A percentile compares a stretch with the other conserved stretches of the same genome.
phyloP scores from a whole-genome alignment of 2,329 filamentous ascomycete species.

The Ophiostoma tasmaniense region DNA sequence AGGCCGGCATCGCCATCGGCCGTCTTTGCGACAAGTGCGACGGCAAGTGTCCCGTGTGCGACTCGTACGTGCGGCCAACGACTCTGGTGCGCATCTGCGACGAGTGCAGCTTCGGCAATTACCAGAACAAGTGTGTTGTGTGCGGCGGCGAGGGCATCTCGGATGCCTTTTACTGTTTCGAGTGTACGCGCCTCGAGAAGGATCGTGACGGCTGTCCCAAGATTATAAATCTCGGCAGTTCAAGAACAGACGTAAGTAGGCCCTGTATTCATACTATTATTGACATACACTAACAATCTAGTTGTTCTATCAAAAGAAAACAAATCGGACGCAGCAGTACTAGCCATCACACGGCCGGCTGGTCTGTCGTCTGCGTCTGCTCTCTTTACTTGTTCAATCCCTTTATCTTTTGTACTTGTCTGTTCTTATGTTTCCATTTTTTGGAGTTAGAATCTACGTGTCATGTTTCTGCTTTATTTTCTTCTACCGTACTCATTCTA shows the following conservation, averaged over 20 bases:
- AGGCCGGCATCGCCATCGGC: slow-evolving; percentile 93
- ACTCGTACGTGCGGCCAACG: slow-evolving; percentile 95
- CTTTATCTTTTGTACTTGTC: no score
- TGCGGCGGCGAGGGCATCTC: slow-evolving; percentile 94
- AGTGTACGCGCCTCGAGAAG: slow-evolving; percentile 94
- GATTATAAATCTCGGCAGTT: slow-evolving; percentile 97
- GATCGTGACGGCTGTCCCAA: slow-evolving; percentile 96
- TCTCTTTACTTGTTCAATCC: not conserved
- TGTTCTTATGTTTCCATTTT: not conserved
- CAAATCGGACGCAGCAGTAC: slow-evolving; percentile 51
- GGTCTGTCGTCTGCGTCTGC: not conserved
- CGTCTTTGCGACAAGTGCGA: slow-evolving; percentile 99
- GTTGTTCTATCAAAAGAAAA: slow-evolving; percentile 60
- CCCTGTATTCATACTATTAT: not conserved
- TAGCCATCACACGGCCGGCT: slow-evolving; percentile 42
- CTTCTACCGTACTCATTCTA: not conserved
- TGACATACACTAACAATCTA: slow-evolving; percentile 24
- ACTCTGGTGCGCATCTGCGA: slow-evolving; percentile 98
- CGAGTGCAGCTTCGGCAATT: slow-evolving; percentile 98
- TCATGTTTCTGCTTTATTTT: not conserved
- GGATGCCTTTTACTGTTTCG: slow-evolving; percentile 98
- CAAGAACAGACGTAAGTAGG: slow-evolving; percentile 72
- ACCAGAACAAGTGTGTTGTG: slow-evolving; percentile 99
- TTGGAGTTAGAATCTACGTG: not conserved
- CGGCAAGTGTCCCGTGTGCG: slow-evolving; percentile 98